Conservation (phyloP, 1,284 basidiomycete genomes). For the Lentinus polychrous region DNA sequence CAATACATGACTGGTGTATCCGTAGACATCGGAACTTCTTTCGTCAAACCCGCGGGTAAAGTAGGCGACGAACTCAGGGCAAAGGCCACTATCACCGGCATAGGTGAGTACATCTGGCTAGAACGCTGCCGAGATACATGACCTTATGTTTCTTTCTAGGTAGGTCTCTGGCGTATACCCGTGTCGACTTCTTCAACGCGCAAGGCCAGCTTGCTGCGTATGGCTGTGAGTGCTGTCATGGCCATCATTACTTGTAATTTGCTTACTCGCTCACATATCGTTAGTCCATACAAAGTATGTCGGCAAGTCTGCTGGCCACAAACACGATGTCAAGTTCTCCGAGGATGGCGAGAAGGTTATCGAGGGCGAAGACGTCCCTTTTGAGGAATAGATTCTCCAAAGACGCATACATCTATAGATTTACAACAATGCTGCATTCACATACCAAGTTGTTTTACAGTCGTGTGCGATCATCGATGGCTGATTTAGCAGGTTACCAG, state of each 20-base stretch:
- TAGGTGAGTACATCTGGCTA: conserved; percentile 42
- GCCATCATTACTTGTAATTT: neutral
- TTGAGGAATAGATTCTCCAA: neutral
- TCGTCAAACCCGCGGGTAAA: conserved; percentile 65
- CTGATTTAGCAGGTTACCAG: too few relatives aligned
- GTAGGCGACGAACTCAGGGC: conserved; percentile 58
- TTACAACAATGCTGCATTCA: neutral
- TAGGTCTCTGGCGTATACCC: conserved; percentile 78
- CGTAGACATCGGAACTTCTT: conserved; percentile 82
- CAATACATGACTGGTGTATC: conserved; percentile 85
- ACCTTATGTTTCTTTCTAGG: conserved; percentile 37
- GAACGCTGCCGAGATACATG: neutral
- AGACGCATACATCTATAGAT: neutral
- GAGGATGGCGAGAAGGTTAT: conserved; percentile 68
- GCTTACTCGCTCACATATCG: too few relatives aligned
- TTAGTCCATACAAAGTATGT: conserved; percentile 86
- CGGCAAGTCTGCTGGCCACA: conserved; percentile 63
- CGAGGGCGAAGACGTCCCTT: conserved; percentile 51
- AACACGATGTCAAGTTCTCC: conserved; percentile 76
- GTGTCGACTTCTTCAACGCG: conserved; percentile 70
- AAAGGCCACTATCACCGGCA: conserved; percentile 52
- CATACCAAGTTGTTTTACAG: neutral
- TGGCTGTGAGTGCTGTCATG: conserved; percentile 41
- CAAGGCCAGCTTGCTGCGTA: conserved; percentile 77
- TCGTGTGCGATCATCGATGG: too few relatives aligned